Percentiles rank a stretch among this genome's conserved stretches.
Evolutionary conservation across 2,329 filamentous ascomycete genomes (phyloP).

Genomic region (Neofusicoccum kwambonambiense): DNA sequence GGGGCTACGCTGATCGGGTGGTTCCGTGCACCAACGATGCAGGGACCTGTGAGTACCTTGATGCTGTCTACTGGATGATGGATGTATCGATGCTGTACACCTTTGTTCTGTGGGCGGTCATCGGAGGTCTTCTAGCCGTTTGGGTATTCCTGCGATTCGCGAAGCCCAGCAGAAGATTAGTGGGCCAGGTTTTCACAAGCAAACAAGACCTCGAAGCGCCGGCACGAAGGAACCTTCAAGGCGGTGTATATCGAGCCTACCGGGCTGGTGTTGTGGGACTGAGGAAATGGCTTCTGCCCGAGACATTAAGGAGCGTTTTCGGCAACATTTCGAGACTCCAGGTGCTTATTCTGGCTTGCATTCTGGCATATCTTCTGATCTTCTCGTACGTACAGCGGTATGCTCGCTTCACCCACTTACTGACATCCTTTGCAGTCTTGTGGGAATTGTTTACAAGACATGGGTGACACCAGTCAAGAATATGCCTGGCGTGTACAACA

Average conservation of each 20-base stretch:
- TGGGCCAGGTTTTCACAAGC: constrained; percentile 10
- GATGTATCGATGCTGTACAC: constrained; percentile 56
- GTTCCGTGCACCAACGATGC: constrained; percentile 59
- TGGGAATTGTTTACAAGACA: constrained; percentile 65
- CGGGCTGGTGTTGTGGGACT: constrained; percentile 42
- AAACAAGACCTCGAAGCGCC: constrained; percentile 25
- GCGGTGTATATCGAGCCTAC: constrained; percentile 28
- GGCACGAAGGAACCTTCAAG: constrained; percentile 23
- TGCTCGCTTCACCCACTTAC: not conserved
- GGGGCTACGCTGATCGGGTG: constrained; percentile 56
- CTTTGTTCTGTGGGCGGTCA: constrained; percentile 57
- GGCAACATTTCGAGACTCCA: constrained; percentile 69
- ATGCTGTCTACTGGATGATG: constrained; percentile 55
- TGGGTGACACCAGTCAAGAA: constrained; percentile 70
- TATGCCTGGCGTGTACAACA: constrained; percentile 57
- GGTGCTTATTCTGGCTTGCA: constrained; percentile 57
- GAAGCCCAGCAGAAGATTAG: constrained; percentile 23
- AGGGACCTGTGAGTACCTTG: constrained; percentile 59
- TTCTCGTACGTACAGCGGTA: constrained; percentile 51
- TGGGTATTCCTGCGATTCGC: constrained; percentile 41
- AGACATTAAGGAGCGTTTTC: constrained; percentile 59
- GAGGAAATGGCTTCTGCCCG: constrained; percentile 60
- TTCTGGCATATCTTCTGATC: constrained; percentile 63
- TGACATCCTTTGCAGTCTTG: constrained; percentile 40
- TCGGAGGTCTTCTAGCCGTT: constrained; percentile 48